Evolutionary conservation across 169 alveolate species (phyloP).

Genomic region (Babesia bovis): DNA sequence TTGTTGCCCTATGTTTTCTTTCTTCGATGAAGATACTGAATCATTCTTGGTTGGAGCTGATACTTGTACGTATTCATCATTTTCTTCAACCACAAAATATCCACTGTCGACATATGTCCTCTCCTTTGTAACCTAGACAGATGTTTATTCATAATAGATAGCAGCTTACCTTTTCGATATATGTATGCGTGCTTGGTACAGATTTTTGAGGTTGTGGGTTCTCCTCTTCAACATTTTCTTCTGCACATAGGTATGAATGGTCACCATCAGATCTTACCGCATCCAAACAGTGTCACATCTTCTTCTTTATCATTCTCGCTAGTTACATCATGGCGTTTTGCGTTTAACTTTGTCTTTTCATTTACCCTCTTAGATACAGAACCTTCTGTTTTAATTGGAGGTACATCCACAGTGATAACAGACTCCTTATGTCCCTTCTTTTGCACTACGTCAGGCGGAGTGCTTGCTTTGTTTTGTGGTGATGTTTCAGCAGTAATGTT

Average conservation of each 20-base stretch:
- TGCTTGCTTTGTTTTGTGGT: too few relatives aligned
- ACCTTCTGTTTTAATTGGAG: too few relatives aligned
- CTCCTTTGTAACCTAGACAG: conserved; percentile 51
- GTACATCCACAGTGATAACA: too few relatives aligned
- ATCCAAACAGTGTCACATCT: conserved; percentile 1
- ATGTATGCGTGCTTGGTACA: background rate
- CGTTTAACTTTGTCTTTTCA: too few relatives aligned
- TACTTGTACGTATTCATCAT: conserved; percentile 59
- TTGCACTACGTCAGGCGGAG: too few relatives aligned
- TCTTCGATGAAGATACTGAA: background rate
- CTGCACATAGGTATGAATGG: too few relatives aligned
- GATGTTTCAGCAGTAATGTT: too few relatives aligned
- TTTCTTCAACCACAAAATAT: conserved; percentile 67
- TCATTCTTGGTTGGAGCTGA: background rate
- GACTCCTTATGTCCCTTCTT: too few relatives aligned
- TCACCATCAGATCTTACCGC: background rate
- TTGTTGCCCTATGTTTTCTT: background rate
- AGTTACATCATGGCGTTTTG: too few relatives aligned
- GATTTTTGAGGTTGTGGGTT: too few relatives aligned
- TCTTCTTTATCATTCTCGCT: background rate
- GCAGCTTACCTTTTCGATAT: conserved; percentile 17
- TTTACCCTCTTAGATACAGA: too few relatives aligned
- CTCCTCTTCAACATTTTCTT: too few relatives aligned
- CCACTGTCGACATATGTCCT: conserved; percentile 65
- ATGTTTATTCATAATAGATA: background rate